A percentile compares a stretch with the other conserved stretches of the same genome.
phyloP scores from a whole-genome alignment of 139 green algal genomes.

The Picochlorum sp. region DNA sequence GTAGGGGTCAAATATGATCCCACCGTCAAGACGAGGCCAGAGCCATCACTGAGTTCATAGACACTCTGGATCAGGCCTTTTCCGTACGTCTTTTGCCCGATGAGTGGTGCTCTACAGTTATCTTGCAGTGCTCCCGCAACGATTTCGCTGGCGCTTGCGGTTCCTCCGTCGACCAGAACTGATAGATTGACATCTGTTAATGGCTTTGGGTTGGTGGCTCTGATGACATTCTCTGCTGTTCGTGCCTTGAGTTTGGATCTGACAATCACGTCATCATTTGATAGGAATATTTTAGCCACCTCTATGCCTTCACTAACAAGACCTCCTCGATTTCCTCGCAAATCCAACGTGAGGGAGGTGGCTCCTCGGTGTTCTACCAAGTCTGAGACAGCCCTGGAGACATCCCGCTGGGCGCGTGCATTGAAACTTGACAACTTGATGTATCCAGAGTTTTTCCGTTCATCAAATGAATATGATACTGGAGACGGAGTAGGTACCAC shows the following conservation, averaged over 20 bases:
- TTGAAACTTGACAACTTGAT: slow-evolving; percentile 70
- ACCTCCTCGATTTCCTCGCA: slow-evolving; percentile 87
- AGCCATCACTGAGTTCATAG: slow-evolving; percentile 88
- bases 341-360: slow-evolving; percentile 72
- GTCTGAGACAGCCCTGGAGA: slow-evolving; percentile 49
- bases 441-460: slow-evolving; percentile 31
- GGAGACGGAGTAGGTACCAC: not conserved
- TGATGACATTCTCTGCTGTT: slow-evolving; percentile 18
- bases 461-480: slow-evolving; percentile 2
- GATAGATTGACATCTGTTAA: slow-evolving; percentile 39
- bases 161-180: slow-evolving; percentile 82
- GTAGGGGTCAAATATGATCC: slow-evolving; percentile 90
- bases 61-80: slow-evolving; percentile 96
- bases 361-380: slow-evolving; percentile 46
- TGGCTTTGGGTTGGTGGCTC: slow-evolving; percentile 11
- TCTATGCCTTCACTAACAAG: slow-evolving; percentile 86
- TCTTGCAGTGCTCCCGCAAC: slow-evolving; percentile 83
- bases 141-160: slow-evolving; percentile 84
- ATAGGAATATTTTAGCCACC: slow-evolving; percentile 75
- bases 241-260: slow-evolving; percentile 45
- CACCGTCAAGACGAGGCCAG: slow-evolving; percentile 84
- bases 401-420: slow-evolving; percentile 58
- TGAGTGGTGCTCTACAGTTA: slow-evolving; percentile 88
- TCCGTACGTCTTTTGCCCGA: slow-evolving; percentile 73
- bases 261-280: slow-evolving; percentile 54